Percentiles rank a stretch among this genome's conserved stretches.
Evolutionary conservation across 768 basidiomycete genomes (phyloP).

Genomic region (Russula compacta): DNA sequence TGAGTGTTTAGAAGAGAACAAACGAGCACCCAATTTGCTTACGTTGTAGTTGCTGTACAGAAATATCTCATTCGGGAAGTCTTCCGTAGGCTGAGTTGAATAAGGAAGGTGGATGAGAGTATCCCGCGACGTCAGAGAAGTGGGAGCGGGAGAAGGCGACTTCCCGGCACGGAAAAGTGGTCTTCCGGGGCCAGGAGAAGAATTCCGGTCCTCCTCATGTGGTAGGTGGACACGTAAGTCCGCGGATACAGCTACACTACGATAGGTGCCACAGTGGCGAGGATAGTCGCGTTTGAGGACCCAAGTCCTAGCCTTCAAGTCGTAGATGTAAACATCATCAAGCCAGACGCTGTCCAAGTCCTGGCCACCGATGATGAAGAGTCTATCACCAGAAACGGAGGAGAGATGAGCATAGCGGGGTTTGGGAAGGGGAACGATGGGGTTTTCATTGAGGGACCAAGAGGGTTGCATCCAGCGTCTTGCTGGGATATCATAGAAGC

Average conservation of each 20-base stretch:
- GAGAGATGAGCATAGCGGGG: slow-evolving; percentile 94
- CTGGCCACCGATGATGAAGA: slow-evolving; percentile 93
- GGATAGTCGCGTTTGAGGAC: slow-evolving; percentile 72
- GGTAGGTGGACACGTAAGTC: slow-evolving; percentile 56
- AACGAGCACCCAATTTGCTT: slow-evolving; percentile 24
- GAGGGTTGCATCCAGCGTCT: slow-evolving; percentile 60
- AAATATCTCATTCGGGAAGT: slow-evolving; percentile 78
- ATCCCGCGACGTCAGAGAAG: slow-evolving; percentile 49
- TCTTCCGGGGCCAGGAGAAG: slow-evolving; percentile 46
- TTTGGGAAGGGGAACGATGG: slow-evolving; percentile 54
- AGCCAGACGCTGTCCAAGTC: slow-evolving; percentile 90
- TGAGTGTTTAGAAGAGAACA: background rate
- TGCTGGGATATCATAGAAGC: slow-evolving; percentile 71
- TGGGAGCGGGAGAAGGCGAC: slow-evolving; percentile 26
- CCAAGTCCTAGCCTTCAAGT: slow-evolving; percentile 68
- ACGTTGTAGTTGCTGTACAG: slow-evolving; percentile 97
- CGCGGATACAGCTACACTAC: slow-evolving; percentile 82
- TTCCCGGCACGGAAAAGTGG: slow-evolving; percentile 46
- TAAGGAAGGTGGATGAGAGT: slow-evolving; percentile 66
- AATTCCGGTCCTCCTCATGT: slow-evolving; percentile 45
- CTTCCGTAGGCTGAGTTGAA: slow-evolving; percentile 59
- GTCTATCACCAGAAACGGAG: slow-evolving; percentile 69
- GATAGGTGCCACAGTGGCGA: slow-evolving; percentile 94
- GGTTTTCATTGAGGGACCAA: slow-evolving; percentile 28
- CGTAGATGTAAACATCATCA: slow-evolving; percentile 87